Evolutionary conservation across 75 land plant genomes (phyloP).

Genomic region (Pseudotsuga menziesii): DNA sequence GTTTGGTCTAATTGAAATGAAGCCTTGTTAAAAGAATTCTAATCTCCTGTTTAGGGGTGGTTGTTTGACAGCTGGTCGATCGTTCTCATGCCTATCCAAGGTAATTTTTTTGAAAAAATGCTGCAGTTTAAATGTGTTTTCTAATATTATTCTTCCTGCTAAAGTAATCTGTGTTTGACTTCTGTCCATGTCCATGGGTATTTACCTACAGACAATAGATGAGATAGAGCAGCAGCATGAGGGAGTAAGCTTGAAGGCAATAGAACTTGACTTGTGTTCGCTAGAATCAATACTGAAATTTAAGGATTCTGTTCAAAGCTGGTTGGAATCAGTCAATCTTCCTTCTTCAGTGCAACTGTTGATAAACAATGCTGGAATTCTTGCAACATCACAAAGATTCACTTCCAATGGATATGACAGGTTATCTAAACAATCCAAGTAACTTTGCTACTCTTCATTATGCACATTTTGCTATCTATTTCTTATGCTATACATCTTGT

Average conservation of each 20-base stretch:
- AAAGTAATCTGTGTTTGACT: neutral
- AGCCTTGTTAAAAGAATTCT: neutral
- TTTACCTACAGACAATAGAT: conserved; percentile 34
- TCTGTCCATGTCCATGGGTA: neutral
- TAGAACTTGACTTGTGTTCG: conserved; percentile 66
- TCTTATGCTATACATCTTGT: neutral
- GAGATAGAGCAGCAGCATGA: conserved; percentile 34
- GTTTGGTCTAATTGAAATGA: neutral
- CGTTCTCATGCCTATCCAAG: conserved; percentile 26
- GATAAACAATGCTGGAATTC: conserved; percentile 87
- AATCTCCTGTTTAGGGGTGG: conserved; percentile 8
- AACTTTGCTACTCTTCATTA: neutral
- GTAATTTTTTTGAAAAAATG: conserved; percentile 14
- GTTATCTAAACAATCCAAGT: conserved; percentile 23
- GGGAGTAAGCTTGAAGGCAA: conserved; percentile 40
- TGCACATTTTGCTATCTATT: neutral
- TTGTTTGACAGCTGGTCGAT: conserved; percentile 39
- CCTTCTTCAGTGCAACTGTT: conserved; percentile 64
- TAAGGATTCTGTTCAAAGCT: conserved; percentile 38
- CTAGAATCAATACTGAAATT: conserved; percentile 56
- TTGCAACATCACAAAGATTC: conserved; percentile 48
- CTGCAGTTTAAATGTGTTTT: neutral
- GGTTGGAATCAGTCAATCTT: conserved; percentile 43
- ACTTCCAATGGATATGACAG: conserved; percentile 68
- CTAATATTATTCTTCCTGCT: neutral